A percentile compares a stretch with the other conserved stretches of the same genome.
Conservation (phyloP, 108 stramenopile species). For the Aurantiochytrium sp. region DNA sequence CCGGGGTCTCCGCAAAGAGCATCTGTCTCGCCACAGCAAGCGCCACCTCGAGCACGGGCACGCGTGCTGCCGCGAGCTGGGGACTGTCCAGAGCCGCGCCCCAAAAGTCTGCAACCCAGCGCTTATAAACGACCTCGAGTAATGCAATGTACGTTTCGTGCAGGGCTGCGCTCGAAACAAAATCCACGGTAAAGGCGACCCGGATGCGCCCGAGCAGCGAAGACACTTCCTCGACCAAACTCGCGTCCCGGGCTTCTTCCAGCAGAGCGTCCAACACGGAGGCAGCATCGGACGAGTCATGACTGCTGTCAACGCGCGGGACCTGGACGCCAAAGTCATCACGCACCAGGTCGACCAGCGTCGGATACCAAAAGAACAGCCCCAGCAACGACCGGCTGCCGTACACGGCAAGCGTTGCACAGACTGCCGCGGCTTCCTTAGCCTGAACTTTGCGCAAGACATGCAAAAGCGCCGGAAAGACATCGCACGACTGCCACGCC, state of each 20-base stretch:
- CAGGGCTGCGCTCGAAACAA: neutral
- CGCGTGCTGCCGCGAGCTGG: neutral
- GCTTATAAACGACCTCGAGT: neutral
- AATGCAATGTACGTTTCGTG: neutral
- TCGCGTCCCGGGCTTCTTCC: neutral
- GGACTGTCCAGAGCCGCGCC: neutral
- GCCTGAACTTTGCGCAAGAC: neutral
- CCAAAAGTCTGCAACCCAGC: neutral
- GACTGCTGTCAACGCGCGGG: neutral
- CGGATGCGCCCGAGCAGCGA: neutral
- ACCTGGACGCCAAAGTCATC: neutral
- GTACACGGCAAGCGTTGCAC: neutral
- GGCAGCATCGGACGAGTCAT: neutral
- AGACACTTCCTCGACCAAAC: neutral
- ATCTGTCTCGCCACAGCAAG: neutral
- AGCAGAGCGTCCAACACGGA: neutral
- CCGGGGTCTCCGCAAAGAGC: neutral
- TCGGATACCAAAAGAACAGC: neutral
- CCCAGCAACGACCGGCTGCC: neutral
- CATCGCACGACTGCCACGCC: constrained; percentile 3
- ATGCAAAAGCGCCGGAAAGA: neutral
- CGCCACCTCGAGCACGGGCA: neutral
- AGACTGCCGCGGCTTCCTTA: neutral
- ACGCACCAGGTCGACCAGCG: neutral
- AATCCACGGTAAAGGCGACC: neutral